Conservation (phyloP, 2,329 filamentous ascomycete genomes). For the Aureobasidium sp. region DNA sequence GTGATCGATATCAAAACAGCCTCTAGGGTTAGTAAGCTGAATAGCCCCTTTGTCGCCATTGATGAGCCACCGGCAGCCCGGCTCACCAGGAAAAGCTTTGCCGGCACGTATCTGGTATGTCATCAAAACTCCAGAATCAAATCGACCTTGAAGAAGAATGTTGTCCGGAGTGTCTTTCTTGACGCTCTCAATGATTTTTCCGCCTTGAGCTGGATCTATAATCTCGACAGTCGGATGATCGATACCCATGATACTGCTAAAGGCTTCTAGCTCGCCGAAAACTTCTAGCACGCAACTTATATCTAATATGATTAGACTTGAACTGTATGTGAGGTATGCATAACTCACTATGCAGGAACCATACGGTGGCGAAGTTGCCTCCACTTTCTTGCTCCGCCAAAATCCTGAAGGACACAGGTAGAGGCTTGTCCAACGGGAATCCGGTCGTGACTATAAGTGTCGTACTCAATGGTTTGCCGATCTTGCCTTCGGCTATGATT, state of each 20-base stretch:
- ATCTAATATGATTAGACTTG: background rate
- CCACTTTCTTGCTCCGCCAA: constrained; percentile 39
- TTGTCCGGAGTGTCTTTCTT: constrained; percentile 34
- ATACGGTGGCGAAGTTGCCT: constrained; percentile 34
- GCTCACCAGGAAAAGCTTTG: constrained; percentile 40
- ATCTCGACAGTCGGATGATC: constrained; percentile 36
- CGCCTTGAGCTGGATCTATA: constrained; percentile 9
- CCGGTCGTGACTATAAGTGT: constrained; percentile 21
- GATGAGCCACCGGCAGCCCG: constrained; percentile 42
- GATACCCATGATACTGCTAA: constrained; percentile 36
- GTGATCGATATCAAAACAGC: background rate
- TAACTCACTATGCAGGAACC: background rate
- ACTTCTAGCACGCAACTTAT: background rate
- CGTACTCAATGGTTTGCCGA: constrained; percentile 35
- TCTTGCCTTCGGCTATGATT: constrained; percentile 33
- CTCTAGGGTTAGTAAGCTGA: background rate
- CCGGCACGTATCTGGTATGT: constrained; percentile 40
- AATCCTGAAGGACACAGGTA: constrained; percentile 6
- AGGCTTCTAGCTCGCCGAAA: constrained; percentile 22
- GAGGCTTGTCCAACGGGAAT: background rate
- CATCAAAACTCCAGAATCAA: constrained; percentile 34
- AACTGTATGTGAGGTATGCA: too few species aligned
- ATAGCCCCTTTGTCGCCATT: constrained; percentile 36
- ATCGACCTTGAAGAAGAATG: constrained; percentile 30
- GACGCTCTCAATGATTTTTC: background rate